These are phyloP conservation scores for Priceomyces fermenticarens DNA, from an alignment of 805 yeast genomes.

Conservation along the genomic window DNA sequence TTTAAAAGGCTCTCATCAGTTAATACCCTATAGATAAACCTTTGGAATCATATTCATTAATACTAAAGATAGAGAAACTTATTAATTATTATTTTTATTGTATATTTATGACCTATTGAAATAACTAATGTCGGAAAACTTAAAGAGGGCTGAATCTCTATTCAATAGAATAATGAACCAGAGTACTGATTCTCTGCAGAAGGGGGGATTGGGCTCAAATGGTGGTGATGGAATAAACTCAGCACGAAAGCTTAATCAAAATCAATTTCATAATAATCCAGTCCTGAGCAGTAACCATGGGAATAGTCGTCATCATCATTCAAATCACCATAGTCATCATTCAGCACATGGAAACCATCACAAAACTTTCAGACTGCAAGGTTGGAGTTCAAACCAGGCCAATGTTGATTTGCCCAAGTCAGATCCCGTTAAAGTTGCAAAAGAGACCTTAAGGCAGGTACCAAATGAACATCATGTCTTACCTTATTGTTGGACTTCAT, in stretches of 20 bases:
- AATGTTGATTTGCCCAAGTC: slow-evolving; percentile 28
- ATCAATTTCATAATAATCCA: slow-evolving; percentile 1
- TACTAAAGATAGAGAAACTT: too few relatives aligned
- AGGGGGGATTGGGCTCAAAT: neutral
- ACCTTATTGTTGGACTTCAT: slow-evolving; percentile 48
- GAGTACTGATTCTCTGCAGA: slow-evolving; percentile 10
- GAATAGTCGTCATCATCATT: slow-evolving; percentile 5
- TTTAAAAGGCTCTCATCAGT: neutral
- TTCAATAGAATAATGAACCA: slow-evolving; percentile 47
- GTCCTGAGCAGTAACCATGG: slow-evolving; percentile 4
- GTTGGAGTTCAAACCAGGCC: slow-evolving; percentile 7
- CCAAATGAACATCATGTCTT: slow-evolving; percentile 36
- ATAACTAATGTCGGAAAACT: slow-evolving; percentile 39
- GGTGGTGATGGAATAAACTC: neutral
- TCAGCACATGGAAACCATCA: slow-evolving; percentile 4
- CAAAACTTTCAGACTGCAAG: slow-evolving; percentile 9
- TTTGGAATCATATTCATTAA: too few relatives aligned
- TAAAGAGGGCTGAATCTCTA: slow-evolving; percentile 45
- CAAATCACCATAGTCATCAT: slow-evolving; percentile 7
- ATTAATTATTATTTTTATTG: too few relatives aligned
- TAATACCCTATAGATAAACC: neutral
- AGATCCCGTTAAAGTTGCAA: slow-evolving; percentile 34
- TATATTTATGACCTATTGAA: slow-evolving; percentile 3
- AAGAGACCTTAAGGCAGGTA: slow-evolving; percentile 23
- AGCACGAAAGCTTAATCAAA: slow-evolving; percentile 1